Conservation (phyloP, 257 asterid genomes). For the Solanum virginianum region DNA sequence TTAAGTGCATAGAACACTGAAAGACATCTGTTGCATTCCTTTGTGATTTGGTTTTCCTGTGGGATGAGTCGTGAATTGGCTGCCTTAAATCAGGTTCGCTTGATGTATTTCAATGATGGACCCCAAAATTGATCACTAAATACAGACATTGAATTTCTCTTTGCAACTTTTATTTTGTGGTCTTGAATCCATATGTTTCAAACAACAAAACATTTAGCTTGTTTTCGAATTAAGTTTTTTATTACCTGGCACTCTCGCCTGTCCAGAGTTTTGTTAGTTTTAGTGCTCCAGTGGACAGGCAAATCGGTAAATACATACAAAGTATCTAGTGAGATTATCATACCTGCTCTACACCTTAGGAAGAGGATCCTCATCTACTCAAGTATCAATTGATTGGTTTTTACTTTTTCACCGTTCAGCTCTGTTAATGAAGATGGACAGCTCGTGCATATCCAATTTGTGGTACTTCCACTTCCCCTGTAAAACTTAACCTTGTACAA, state of each 20-base stretch:
- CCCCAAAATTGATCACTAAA: too few species aligned
- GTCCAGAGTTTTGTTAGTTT: neutral
- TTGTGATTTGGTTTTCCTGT: too few species aligned
- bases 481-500: neutral
- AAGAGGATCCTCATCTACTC: neutral
- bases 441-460: neutral
- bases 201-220: neutral
- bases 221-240: neutral
- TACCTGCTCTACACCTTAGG: neutral
- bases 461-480: neutral
- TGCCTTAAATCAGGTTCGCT: too few species aligned
- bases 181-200: neutral
- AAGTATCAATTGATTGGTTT: neutral
- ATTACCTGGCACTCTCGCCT: neutral
- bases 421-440: neutral
- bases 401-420: neutral
- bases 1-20: too few species aligned
- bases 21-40: too few species aligned
- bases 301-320: neutral
- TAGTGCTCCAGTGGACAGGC: neutral
- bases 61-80: too few species aligned
- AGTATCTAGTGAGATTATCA: neutral
- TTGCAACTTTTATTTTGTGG: neutral
- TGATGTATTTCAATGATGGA: too few species aligned
- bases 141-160: too few species aligned